Base-by-base conservation (phyloP, 352 stramenopile genomes). In the Phytophthora pluvialis region DNA sequence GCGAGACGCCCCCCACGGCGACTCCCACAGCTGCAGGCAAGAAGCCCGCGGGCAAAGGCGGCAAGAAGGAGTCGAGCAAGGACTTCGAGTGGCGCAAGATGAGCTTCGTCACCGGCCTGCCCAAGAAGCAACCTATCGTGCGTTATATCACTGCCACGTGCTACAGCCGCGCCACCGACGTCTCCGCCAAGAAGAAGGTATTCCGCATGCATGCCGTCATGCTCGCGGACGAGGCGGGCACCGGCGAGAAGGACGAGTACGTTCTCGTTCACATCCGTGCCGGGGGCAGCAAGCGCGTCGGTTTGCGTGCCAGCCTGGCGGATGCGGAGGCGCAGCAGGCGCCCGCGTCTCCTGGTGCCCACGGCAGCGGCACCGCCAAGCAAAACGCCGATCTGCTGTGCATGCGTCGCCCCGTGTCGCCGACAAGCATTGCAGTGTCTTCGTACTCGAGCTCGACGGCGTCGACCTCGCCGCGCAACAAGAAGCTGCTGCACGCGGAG, bases 41-140 rank as follows among this genome's bases (percentile, higher is more conserved):
- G 21, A 79, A 69, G 35, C 50, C 33, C 5, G 33, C 35, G 8
- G 29, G 18, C 3, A 71, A 68, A 61, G 53, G 43, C 15, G 51
- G 56, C 43, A 83, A 79, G 65, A 82, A 79, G 40, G 70, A 80
- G 45, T 72, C 64, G 48, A 88, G 75, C 67, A 91, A 90, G 61
- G 81, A 91, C 55, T 91, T 88, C 63, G 81, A 90, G 54, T 92
- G 83, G 83, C 81, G 83, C 57, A 92, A 92, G 53, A 92, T 90
- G 83, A 90, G 80, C 65, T 92, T 92, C 52, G 81, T 92, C 38
- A 92, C 83, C n/a, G 83, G 77, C 0, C 51, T 92, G 42, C 81
- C 83, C 2, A 92, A 90, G 75, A 89, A 90, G 65, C 72, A 89
- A 46, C 78, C 83, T 4, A 50, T 90, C 4, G 83, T 92, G 47